Conservation (phyloP, 768 basidiomycete species). For the Gyrodon lividus region DNA sequence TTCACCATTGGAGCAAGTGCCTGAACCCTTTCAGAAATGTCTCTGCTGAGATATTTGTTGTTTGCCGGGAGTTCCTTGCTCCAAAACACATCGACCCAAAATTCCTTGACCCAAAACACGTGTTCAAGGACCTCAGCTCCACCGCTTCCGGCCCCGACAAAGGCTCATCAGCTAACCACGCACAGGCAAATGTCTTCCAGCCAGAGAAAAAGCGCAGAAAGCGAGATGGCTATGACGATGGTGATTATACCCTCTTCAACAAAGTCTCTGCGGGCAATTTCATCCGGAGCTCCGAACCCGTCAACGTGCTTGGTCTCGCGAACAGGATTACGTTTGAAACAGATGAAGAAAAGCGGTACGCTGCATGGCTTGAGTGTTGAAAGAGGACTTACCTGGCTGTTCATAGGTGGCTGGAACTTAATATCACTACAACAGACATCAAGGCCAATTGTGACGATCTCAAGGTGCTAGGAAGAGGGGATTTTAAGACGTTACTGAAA, state of each 20-base stretch:
- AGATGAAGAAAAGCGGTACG: conserved; percentile 83
- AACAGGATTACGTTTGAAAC: conserved; percentile 77
- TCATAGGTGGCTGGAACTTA: conserved; percentile 67
- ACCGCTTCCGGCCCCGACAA: conserved; percentile 46
- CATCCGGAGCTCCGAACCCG: conserved; percentile 66
- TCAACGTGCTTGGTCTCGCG: conserved; percentile 71
- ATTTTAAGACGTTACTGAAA: conserved; percentile 90
- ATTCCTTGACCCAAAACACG: conserved; percentile 95
- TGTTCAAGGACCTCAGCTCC: conserved; percentile 87
- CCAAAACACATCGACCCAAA: conserved; percentile 97
- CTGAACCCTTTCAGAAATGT: conserved; percentile 67
- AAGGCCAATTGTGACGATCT: conserved; percentile 85
- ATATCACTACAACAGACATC: conserved; percentile 76
- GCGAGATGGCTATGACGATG: conserved; percentile 94
- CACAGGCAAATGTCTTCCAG: conserved; percentile 89
- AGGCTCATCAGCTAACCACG: conserved; percentile 60
- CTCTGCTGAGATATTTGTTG: conserved; percentile 99
- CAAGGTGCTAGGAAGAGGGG: conserved; percentile 96
- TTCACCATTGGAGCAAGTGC: neutral
- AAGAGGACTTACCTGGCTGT: conserved; percentile 3
- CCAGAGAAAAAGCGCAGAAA: conserved; percentile 94
- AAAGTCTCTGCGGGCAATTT: conserved; percentile 69
- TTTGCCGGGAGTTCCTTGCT: conserved; percentile 91
- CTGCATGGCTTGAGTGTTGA: conserved; percentile 4
- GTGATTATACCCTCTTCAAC: conserved; percentile 88